phyloP scores from a whole-genome alignment of 768 basidiomycete genomes.

The Boletus reticulatus region DNA sequence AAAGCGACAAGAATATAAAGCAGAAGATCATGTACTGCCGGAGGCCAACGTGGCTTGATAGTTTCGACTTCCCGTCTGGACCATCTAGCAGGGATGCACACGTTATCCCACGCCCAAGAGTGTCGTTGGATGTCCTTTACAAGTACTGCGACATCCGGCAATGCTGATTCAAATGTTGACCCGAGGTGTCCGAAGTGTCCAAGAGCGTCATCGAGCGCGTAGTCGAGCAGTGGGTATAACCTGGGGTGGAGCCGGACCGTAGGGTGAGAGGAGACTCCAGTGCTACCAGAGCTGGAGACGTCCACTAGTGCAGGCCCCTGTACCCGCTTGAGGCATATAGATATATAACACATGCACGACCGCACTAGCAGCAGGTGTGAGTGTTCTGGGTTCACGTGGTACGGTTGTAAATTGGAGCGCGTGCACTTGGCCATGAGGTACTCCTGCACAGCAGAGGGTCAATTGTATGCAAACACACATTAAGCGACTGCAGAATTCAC shows the following conservation, averaged over 20 bases:
- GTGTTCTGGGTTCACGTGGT: background rate
- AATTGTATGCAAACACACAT: background rate
- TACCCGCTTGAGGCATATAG: background rate
- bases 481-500: background rate
- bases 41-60: background rate
- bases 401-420: background rate
- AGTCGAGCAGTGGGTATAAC: background rate
- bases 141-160: background rate
- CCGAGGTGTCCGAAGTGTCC: background rate
- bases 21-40: background rate
- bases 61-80: no score
- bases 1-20: constrained; percentile 2
- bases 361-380: background rate
- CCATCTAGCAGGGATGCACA: background rate
- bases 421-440: background rate
- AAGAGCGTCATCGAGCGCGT: background rate
- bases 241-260: background rate
- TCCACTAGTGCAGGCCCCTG: background rate
- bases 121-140: background rate
- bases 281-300: background rate
- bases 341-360: constrained; percentile 6
- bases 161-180: background rate
- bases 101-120: background rate
- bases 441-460: background rate
- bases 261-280: background rate